phyloP scores from a whole-genome alignment of 2,329 filamentous ascomycete genomes.

The Fusarium chlamydosporum region DNA sequence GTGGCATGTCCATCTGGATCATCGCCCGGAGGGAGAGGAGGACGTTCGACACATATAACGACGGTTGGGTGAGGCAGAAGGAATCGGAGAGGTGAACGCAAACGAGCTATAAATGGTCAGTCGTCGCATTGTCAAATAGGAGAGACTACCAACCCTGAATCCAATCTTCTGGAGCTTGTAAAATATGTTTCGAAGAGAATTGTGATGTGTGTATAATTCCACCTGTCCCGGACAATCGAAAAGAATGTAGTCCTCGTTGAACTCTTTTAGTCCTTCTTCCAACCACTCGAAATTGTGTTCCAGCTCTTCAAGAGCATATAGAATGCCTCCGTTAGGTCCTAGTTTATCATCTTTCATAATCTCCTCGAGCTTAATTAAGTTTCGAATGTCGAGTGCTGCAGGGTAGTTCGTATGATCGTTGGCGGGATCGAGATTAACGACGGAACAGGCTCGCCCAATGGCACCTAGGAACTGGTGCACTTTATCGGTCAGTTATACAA shows the following conservation, averaged over 20 bases:
- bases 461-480: constrained; percentile 98
- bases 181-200: constrained; percentile 91
- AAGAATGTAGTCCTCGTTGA: constrained; percentile 91
- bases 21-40: constrained; percentile 94
- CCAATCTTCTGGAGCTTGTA: constrained; percentile 90
- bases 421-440: constrained; percentile 96
- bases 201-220: constrained; percentile 96
- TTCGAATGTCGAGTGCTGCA: constrained; percentile 90
- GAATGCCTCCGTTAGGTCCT: constrained; percentile 90
- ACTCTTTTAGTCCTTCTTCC: constrained; percentile 80
- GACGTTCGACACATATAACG: constrained; percentile 93
- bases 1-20: constrained; percentile 97
- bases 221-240: constrained; percentile 98
- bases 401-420: constrained; percentile 94
- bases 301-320: constrained; percentile 95
- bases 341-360: constrained; percentile 93
- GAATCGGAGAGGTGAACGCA: constrained; percentile 95
- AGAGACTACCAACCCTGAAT: constrained; percentile 78
- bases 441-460: constrained; percentile 92
- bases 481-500: constrained; percentile 50
- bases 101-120: constrained; percentile 75
- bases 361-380: constrained; percentile 90
- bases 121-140: neutral
- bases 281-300: constrained; percentile 96
- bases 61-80: constrained; percentile 92